Base-by-base conservation (phyloP, 2,329 filamentous ascomycete genomes). In the Albifimbria verrucaria region DNA sequence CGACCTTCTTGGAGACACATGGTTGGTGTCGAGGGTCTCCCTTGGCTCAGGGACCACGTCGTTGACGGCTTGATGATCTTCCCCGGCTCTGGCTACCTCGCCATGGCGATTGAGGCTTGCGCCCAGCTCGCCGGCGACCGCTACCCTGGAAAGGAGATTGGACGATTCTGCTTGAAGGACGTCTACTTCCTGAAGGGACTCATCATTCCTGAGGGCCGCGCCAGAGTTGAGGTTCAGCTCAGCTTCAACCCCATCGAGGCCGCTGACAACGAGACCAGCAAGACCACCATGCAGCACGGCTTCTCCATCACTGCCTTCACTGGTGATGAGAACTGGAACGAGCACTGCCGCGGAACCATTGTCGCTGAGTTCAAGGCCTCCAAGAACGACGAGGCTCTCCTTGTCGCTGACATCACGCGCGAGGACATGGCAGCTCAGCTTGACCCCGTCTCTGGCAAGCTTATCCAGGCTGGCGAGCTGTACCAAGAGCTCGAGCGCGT, bases 41-140 rank as follows among this genome's bases (percentile, higher is more conserved):
- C 62, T 7, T 77, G 73, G 75, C 53, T 77, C 2, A 48, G 51
- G 4, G 67, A 74, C 50, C 71, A 77, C 39, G 47, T 57, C 10
- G 50, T 61, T 45, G 57, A 66, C 11, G 55, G 57, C 0, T 47
- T 67, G 6, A 61, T 70, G 25, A 59, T 76, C 2, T 73, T 72
- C 49, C 73, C 74, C 1, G 64, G 52, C 20, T 65, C 72, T 10
- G 68, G 62, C 0, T 76, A 72, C 54, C 26, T 73, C 3, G 52
- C 59, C 24, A 45, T 52, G 44, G 44, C 23, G 22, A 12, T 47
- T n/a, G 44, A 47, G 23, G 44, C 44, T 48, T 11, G 50, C 22
- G 11, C 36, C 32, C 18, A 52, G 41, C 1, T 51, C 41, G 47
- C 41, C 48, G 15, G 45, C 48, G 39, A 69, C 69, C 61, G 67